A percentile compares a stretch with the other conserved stretches of the same genome.
phyloP scores from a whole-genome alignment of 2,329 filamentous ascomycete genomes.

The Fusarium virguliforme region DNA sequence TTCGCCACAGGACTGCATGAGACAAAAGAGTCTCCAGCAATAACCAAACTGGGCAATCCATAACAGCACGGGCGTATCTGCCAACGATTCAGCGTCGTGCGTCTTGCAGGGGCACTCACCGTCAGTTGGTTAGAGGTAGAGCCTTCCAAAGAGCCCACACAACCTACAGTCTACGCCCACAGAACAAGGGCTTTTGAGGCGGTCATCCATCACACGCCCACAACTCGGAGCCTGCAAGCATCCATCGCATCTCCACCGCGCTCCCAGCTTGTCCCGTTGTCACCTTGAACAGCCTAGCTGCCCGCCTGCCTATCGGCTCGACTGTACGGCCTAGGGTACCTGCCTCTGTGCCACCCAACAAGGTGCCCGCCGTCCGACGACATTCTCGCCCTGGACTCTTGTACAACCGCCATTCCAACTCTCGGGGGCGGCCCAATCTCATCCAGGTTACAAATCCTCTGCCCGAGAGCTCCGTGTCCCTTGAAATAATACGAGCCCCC shows the following conservation, averaged over 20 bases:
- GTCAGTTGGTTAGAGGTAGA: conserved; percentile 11
- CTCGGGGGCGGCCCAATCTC: background rate
- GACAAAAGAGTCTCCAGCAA: conserved; percentile 7
- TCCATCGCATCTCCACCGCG: conserved; percentile 4
- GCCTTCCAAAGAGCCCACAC: conserved; percentile 17
- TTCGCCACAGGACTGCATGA: conserved; percentile 11
- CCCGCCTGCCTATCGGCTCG: conserved; percentile 4
- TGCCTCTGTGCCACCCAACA: conserved; percentile 29
- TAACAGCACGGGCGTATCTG: background rate
- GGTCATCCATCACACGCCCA: conserved; percentile 9
- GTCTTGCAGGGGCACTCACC: conserved; percentile 8
- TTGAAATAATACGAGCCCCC: background rate
- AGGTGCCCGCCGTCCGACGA: conserved; percentile 25
- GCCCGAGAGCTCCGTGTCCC: conserved; percentile 3
- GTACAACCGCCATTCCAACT: background rate
- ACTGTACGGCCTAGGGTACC: conserved; percentile 1
- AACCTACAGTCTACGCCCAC: background rate
- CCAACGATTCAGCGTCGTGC: conserved; percentile 7
- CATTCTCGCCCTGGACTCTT: background rate
- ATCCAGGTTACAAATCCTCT: conserved; percentile 1
- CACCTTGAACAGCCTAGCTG: background rate
- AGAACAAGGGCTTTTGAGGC: conserved; percentile 10
- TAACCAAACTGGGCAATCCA: background rate
- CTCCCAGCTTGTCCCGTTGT: background rate
- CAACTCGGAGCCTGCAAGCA: conserved; percentile 1